Base-by-base conservation (phyloP, 31 red algal species). In the Asparagopsis taxiformis region DNA sequence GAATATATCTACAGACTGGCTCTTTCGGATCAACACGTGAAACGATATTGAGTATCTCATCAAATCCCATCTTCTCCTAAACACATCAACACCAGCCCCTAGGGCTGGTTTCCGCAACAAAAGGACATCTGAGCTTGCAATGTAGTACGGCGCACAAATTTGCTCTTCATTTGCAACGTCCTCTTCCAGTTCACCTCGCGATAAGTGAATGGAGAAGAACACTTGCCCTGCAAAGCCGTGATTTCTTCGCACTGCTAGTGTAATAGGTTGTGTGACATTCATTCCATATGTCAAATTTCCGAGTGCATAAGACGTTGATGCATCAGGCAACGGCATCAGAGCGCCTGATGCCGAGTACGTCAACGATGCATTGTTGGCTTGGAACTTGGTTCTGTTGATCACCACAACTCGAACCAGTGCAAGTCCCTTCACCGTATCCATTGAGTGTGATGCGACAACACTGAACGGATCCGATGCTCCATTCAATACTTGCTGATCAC, bases 91-190 rank as follows among this genome's bases (percentile, higher is more conserved):
- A 6, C 75, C 87, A 1, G 87, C 76, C 61, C 60, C 70, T 28
- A 53, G 21, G 1, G 78, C 51, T 36, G 78, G 77, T 29, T 33
- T 62, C n/a, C 87, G 58, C 8, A 91, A 59, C 2, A 91, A 38
- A 15, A 91, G 61, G 25, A 91, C 77, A 65, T 91, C 87, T 38
- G 76, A 74, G 51, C 77, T 82, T 21, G 87, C 77, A 36, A 91
- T 70, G 54, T 77, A 77, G 54, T 91, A 91, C 11, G 87, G 77
- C 9, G 83, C 43, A 22, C 70, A 65, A 31, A 55, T 39, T 28
- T 91, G 87, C 44, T 81, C 87, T 3, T 41, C 70, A 30, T 58
- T 43, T 8, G 56, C 9, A 39, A 26, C 50, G 32, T 16, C 72
- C 32, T 61, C 56, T 11, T 56, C 66, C 25, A 63, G 6, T 6